A percentile compares a stretch with the other conserved stretches of the same genome.
phyloP scores from a whole-genome alignment of 2,329 filamentous ascomycete species.

The Pseudogymnoascus sp. region DNA sequence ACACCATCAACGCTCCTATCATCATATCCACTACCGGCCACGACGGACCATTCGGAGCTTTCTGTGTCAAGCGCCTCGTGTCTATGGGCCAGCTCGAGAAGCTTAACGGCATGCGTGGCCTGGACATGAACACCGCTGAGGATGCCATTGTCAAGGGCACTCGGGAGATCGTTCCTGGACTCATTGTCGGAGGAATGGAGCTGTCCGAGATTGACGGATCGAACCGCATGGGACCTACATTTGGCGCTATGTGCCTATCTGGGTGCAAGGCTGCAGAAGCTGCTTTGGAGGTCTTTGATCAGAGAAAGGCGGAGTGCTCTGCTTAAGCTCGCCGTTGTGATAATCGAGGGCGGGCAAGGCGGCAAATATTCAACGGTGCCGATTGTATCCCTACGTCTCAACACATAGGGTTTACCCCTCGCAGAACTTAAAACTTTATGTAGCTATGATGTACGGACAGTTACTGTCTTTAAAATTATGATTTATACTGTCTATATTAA shows the following conservation, averaged over 20 bases:
- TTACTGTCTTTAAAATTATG: neutral
- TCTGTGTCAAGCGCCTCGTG: conserved; percentile 83
- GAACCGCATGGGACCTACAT: conserved; percentile 85
- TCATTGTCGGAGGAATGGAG: conserved; percentile 95
- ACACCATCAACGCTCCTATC: conserved; percentile 88
- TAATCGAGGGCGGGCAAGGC: neutral
- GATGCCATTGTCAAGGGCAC: conserved; percentile 92
- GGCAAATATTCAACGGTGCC: conserved; percentile 1
- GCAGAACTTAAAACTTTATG: neutral
- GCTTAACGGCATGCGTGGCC: conserved; percentile 83
- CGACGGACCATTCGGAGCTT: conserved; percentile 84
- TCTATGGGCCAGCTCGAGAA: conserved; percentile 78
- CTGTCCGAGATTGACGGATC: conserved; percentile 83
- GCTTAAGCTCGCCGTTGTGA: neutral
- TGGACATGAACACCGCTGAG: conserved; percentile 88
- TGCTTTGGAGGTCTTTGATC: conserved; percentile 68
- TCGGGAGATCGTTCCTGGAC: conserved; percentile 75
- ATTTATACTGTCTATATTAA: neutral
- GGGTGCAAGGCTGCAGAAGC: conserved; percentile 91
- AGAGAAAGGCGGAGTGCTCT: conserved; percentile 58
- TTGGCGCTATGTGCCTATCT: conserved; percentile 80
- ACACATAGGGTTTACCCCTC: neutral
- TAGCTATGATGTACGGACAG: neutral
- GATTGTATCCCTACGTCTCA: neutral
- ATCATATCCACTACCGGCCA: conserved; percentile 88